A percentile compares a stretch with the other conserved stretches of the same genome.
Conservation (phyloP, 768 basidiomycete species). For the Tubosaeta sp. region DNA sequence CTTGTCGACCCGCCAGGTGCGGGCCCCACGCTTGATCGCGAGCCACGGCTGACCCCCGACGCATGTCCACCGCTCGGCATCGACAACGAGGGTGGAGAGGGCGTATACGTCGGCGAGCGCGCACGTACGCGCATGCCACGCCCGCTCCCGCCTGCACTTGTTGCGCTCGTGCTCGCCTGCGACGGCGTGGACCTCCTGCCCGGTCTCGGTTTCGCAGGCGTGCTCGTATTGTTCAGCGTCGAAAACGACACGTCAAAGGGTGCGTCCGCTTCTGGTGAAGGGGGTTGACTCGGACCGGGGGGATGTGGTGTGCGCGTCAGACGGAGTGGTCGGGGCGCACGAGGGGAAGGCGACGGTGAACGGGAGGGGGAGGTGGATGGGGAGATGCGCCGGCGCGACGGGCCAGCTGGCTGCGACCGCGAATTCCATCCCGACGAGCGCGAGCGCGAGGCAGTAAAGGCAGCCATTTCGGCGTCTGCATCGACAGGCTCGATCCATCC, state of each 20-base stretch:
- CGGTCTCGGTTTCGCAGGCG: constrained; percentile 22
- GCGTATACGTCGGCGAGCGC: constrained; percentile 16
- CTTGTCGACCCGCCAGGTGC: not conserved
- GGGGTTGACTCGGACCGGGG: not conserved
- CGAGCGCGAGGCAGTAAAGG: constrained; percentile 39
- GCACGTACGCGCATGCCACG: not conserved
- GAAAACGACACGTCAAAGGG: constrained; percentile 25
- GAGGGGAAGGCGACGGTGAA: not conserved
- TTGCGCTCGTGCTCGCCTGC: not conserved
- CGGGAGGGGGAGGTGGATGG: not conserved
- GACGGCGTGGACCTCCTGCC: not conserved
- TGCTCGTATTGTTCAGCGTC: constrained; percentile 22
- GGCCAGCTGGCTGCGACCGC: not conserved
- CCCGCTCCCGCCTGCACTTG: not conserved
- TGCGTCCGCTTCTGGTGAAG: constrained; percentile 12
- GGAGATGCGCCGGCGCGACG: not conserved
- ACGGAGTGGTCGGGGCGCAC: not conserved
- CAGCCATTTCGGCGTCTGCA: constrained; percentile 46
- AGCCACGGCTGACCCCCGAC: not conserved
- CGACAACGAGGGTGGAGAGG: constrained; percentile 15
- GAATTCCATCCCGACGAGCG: not conserved
- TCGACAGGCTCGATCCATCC: constrained; percentile 57
- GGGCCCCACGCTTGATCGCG: not conserved
- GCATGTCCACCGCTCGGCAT: not conserved
- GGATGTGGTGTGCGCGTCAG: not conserved